A percentile compares a stretch with the other conserved stretches of the same genome.
Evolutionary conservation across 352 stramenopile genomes (phyloP).

Genomic region (Phytophthora tentaculata): DNA sequence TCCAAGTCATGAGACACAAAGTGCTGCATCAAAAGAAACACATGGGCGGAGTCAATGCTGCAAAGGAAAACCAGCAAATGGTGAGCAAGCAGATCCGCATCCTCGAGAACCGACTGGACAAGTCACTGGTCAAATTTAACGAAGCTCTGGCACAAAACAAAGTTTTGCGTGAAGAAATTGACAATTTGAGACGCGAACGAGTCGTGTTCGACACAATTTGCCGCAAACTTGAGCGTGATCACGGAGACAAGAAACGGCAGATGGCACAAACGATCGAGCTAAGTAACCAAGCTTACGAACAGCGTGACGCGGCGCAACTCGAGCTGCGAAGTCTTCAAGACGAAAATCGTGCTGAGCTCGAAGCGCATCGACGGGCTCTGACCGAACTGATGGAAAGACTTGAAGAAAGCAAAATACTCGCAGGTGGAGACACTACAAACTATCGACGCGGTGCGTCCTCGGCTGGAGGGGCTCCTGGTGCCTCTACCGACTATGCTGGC

Average conservation of each 20-base stretch:
- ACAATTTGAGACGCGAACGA: constrained; percentile 93
- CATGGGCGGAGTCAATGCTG: constrained; percentile 96
- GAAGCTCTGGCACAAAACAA: constrained; percentile 95
- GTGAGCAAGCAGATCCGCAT: constrained; percentile 97
- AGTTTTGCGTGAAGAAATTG: constrained; percentile 91
- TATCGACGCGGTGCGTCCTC: constrained; percentile 41
- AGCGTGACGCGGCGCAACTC: constrained; percentile 93
- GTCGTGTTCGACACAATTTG: constrained; percentile 97
- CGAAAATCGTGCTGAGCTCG: constrained; percentile 87
- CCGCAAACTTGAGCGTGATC: constrained; percentile 89
- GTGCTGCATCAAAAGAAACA: constrained; percentile 92
- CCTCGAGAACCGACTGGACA: constrained; percentile 97
- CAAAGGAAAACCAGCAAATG: constrained; percentile 95
- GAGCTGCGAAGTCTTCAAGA: constrained; percentile 94
- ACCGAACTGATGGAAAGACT: constrained; percentile 65
- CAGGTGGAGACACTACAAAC: constrained; percentile 35
- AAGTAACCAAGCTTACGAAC: constrained; percentile 95
- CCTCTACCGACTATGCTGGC: constrained; percentile 28
- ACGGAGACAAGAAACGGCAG: constrained; percentile 95
- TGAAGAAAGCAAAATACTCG: constrained; percentile 58
- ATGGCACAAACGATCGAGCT: constrained; percentile 96
- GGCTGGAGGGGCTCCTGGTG: constrained; percentile 16
- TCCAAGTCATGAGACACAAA: constrained; percentile 87
- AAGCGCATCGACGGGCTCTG: constrained; percentile 65
- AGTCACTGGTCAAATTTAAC: constrained; percentile 98